Base-by-base conservation (phyloP, 1,139 yeast species). In the Sugiyamaella grinbergsii region DNA sequence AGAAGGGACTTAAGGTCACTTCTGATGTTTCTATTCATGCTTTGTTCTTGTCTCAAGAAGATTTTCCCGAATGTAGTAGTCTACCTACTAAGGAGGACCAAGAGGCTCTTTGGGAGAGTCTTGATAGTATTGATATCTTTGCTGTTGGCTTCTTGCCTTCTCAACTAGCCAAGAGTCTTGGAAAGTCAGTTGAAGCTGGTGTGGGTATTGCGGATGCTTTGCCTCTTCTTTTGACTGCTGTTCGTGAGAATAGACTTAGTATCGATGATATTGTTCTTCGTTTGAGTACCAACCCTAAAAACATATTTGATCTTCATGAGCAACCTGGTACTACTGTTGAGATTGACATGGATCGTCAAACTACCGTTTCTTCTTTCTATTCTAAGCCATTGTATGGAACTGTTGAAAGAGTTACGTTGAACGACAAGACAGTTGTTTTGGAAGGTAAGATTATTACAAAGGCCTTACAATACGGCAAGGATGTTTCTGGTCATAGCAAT, bases 21-120 rank as follows among this genome's bases (percentile, higher is more conserved):
- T 88, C 95, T 71, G 98, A 93, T 70, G 95, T 88, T 56, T 76
- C 93, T 22, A 83, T 93, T 47, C 84, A 82, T 67, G 76, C 95
- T 3, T 76, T 91, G 67, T 90, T 89, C 75, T 73, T 86, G 58
- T 77, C 88, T 44, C 85, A 80, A 69, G 81, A 79, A 39, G 91
- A 88, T 38, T 80, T 79, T 66, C 85, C 90, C 49, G 80, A 81
- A 61, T 82, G 87, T 59, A 67, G 71, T 26, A 82, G 83, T 76
- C 75, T 91, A 68, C 97, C 97, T 59, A 76, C 93, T 33, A 77
- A 78, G 68, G 84, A 80, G 59, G 96, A 89, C 65, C 95, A 87
- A 72, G 77, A 75, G 32, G 88, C 84, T 53, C 78, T 93, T 62
- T 91, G 98, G 98, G 81, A 77, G 49, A 78, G 81, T 67, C 72